Base-by-base conservation (phyloP, 805 yeast species). In the Candida suzukii region DNA sequence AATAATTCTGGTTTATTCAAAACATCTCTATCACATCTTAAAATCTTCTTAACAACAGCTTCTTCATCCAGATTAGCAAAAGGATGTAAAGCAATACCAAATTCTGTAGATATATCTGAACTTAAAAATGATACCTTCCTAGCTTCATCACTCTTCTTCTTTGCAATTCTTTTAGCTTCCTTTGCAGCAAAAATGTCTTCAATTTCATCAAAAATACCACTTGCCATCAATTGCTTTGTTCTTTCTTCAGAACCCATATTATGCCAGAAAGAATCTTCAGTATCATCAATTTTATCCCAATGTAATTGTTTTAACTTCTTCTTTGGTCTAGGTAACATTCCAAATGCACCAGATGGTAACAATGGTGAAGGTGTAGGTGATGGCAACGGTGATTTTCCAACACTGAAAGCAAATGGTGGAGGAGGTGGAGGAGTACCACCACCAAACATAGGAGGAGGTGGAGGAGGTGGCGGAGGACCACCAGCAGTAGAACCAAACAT, bases 231-330 rank as follows among this genome's bases (percentile, higher is more conserved):
- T 46, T 78, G 78, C 45, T 78, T 83, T 2, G 83, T 76, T 33
- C 78, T 63, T 18, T 68, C 70, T 2, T 71, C 73, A 19, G 82
- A 78, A 31, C 80, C 76, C 26, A 78, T 70, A 22, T 75, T 73
- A 17, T 78, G 74, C 98, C 99, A 91, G 45, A 93, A 83, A 0
- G 98, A 90, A 35, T 81, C 76, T 40, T 81, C 84, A 18, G 93
- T 83, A 44, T 80, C 73, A 27, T 91, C 96, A 30, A 95, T 71
- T 54, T 85, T 87, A 51, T 91, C 96, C 98, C 98, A 95, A 59
- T 93, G 99, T 68, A 93, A 73, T 58, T 91, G 99, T 58, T 95
- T 93, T 48, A 93, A 73, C 57, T 83, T 86, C 44, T 77, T 71
- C 54, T 76, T 79, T 3, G 95, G 90, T 46, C 87, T 68, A 22